These are phyloP conservation scores for Cadophora gregata DNA, from an alignment of 2,329 filamentous ascomycete species.

Conservation along the genomic window DNA sequence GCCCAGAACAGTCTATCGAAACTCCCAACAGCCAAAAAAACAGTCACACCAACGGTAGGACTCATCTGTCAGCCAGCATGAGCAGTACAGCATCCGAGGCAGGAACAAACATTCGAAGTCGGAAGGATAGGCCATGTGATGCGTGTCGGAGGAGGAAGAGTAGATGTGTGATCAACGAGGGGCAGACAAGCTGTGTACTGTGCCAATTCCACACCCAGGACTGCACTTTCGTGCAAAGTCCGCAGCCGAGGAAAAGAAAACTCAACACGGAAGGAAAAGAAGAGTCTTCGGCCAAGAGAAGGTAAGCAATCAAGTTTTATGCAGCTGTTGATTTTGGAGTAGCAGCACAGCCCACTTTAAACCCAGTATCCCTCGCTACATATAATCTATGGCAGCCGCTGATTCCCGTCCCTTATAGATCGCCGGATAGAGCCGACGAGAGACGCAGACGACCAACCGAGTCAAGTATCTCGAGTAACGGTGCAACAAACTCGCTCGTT, in stretches of 20 bases:
- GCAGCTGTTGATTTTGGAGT: constrained; percentile 1
- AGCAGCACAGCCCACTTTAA: constrained; percentile 29
- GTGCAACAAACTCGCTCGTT: constrained; percentile 66
- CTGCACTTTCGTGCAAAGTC: constrained; percentile 79
- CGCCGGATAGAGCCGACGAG: constrained; percentile 61
- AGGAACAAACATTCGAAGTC: constrained; percentile 50
- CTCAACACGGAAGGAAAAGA: constrained; percentile 63
- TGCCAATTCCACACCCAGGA: constrained; percentile 80
- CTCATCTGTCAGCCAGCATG: constrained; percentile 52
- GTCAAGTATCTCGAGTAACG: constrained; percentile 65
- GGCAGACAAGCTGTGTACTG: constrained; percentile 72
- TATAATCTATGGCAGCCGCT: constrained; percentile 28
- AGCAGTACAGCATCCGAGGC: constrained; percentile 60
- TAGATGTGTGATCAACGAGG: constrained; percentile 80
- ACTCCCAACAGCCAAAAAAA: constrained; percentile 25
- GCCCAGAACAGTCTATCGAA: constrained; percentile 39
- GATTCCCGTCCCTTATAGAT: constrained; percentile 51
- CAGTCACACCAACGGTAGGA: constrained; percentile 32
- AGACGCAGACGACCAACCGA: constrained; percentile 59
- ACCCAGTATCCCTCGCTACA: constrained; percentile 24
- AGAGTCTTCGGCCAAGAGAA: constrained; percentile 69
- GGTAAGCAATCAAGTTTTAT: constrained; percentile 53
- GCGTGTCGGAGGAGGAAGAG: constrained; percentile 76
- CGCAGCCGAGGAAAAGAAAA: constrained; percentile 81
- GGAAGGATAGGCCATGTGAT: constrained; percentile 67